Percentiles rank a stretch among this genome's conserved stretches.
phyloP scores from a whole-genome alignment of 164 flowering plant genomes.

The Dillenia suffruticosa region DNA sequence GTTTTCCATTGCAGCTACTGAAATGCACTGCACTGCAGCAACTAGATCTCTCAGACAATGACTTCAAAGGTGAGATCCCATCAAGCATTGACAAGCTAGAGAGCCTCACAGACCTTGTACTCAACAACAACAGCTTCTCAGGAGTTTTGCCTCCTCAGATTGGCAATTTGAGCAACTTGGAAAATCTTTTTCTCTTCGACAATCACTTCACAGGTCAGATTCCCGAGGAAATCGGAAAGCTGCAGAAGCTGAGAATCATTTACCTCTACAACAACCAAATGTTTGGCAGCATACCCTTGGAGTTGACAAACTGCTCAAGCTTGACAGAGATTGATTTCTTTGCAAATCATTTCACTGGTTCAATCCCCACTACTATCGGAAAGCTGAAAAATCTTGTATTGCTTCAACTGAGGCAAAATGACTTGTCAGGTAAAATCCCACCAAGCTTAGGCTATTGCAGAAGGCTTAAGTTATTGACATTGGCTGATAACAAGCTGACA shows the following conservation, averaged over 20 bases:
- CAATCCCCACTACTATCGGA: slow-evolving; percentile 71
- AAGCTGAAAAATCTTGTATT: slow-evolving; percentile 61
- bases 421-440: slow-evolving; percentile 73
- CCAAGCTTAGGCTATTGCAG: slow-evolving; percentile 76
- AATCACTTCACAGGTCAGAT: slow-evolving; percentile 64
- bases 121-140: slow-evolving; percentile 78
- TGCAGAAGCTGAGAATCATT: slow-evolving; percentile 42
- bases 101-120: slow-evolving; percentile 59
- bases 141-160: slow-evolving; percentile 66
- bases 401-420: slow-evolving; percentile 83
- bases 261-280: slow-evolving; percentile 83
- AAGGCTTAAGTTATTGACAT: slow-evolving; percentile 58
- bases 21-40: slow-evolving; percentile 59
- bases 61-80: slow-evolving; percentile 54
- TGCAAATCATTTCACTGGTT: slow-evolving; percentile 72
- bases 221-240: slow-evolving; percentile 70
- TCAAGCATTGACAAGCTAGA: slow-evolving; percentile 35
- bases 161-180: slow-evolving; percentile 64
- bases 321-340: slow-evolving; percentile 67
- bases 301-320: slow-evolving; percentile 77
- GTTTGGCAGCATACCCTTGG: slow-evolving; percentile 70
- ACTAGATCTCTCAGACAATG: slow-evolving; percentile 71
- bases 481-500: slow-evolving; percentile 78
- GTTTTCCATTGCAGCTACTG: slow-evolving; percentile 48
- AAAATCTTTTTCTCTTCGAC: slow-evolving; percentile 46